Conservation (phyloP, 2,329 filamentous ascomycete species). For the Penicillium rolfsii region DNA sequence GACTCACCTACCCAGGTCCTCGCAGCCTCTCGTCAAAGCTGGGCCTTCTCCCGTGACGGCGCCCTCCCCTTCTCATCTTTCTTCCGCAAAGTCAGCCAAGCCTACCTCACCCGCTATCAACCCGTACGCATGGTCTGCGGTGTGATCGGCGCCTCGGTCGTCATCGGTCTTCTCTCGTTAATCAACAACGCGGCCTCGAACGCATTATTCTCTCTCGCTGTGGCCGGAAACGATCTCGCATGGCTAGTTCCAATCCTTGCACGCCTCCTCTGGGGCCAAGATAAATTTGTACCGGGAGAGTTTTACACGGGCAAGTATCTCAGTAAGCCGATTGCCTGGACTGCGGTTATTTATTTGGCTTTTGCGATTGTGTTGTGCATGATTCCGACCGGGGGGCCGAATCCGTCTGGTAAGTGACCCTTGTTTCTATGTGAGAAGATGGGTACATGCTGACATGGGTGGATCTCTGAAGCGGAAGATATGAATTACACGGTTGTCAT, state of each 20-base stretch:
- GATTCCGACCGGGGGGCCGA: slow-evolving; percentile 61
- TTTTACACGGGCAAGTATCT: slow-evolving; percentile 59
- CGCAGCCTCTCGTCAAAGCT: slow-evolving; percentile 61
- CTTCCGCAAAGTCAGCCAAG: slow-evolving; percentile 59
- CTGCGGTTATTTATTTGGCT: slow-evolving; percentile 56
- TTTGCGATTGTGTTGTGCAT: slow-evolving; percentile 61
- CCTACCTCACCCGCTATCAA: slow-evolving; percentile 55
- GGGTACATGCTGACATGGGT: slow-evolving; percentile 3
- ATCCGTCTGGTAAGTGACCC: slow-evolving; percentile 49
- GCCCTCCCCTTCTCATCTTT: slow-evolving; percentile 62
- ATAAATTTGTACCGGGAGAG: slow-evolving; percentile 60
- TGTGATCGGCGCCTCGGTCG: slow-evolving; percentile 53
- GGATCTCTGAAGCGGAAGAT: slow-evolving; percentile 36
- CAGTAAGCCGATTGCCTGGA: slow-evolving; percentile 58
- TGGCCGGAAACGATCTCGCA: slow-evolving; percentile 63
- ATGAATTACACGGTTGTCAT: slow-evolving; percentile 69
- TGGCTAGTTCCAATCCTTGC: slow-evolving; percentile 62
- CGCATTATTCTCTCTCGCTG: slow-evolving; percentile 56
- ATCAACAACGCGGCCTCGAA: slow-evolving; percentile 60
- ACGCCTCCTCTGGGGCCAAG: slow-evolving; percentile 59
- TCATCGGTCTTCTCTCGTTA: slow-evolving; percentile 61
- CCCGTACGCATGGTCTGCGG: slow-evolving; percentile 62
- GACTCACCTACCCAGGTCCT: slow-evolving; percentile 42
- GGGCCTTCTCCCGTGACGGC: slow-evolving; percentile 65
- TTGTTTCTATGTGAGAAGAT: not conserved